A percentile compares a stretch with the other conserved stretches of the same genome.
These are phyloP conservation scores for Marchantia paleacea DNA, from an alignment of 225 moss, liverwort and hornwort genomes.

Conservation along the genomic window DNA sequence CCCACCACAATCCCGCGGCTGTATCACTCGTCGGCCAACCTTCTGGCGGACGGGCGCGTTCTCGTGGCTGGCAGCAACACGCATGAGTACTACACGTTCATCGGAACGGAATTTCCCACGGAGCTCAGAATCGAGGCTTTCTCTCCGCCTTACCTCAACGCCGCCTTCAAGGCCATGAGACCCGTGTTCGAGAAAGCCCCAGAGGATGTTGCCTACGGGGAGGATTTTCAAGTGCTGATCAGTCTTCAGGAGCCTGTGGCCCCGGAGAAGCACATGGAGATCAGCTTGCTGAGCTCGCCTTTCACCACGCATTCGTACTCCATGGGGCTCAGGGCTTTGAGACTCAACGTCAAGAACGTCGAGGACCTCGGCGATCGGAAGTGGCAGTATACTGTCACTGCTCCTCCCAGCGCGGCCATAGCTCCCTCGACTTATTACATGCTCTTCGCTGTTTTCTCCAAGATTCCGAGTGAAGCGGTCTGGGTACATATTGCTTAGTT, in stretches of 20 bases:
- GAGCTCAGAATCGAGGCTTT: slow-evolving; percentile 40
- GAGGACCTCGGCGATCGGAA: slow-evolving; percentile 17
- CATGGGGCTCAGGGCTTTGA: slow-evolving; percentile 56
- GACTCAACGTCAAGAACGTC: slow-evolving; percentile 17
- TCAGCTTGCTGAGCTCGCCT: slow-evolving; percentile 55
- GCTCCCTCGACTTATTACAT: slow-evolving; percentile 59
- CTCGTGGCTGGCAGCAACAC: slow-evolving; percentile 78
- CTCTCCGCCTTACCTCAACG: slow-evolving; percentile 43
- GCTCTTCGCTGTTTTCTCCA: slow-evolving; percentile 37
- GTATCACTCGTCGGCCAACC: slow-evolving; percentile 80
- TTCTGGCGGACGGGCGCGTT: slow-evolving; percentile 70
- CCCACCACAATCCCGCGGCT: slow-evolving; percentile 42
- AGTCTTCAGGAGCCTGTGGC: slow-evolving; percentile 4
- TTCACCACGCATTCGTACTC: slow-evolving; percentile 58
- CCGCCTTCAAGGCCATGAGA: slow-evolving; percentile 6
- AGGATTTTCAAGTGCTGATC: slow-evolving; percentile 34
- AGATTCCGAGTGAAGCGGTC: slow-evolving; percentile 42
- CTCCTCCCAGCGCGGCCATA: slow-evolving; percentile 38
- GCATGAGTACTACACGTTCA: slow-evolving; percentile 68
- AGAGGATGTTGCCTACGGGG: slow-evolving; percentile 23
- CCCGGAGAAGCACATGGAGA: slow-evolving; percentile 8
- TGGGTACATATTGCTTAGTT: slow-evolving; percentile 44
- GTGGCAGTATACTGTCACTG: slow-evolving; percentile 23
- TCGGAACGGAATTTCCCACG: not conserved
- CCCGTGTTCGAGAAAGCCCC: slow-evolving; percentile 14